Evolutionary conservation across 2,329 filamentous ascomycete genomes (phyloP).

Genomic region (Aureobasidium pullulans): DNA sequence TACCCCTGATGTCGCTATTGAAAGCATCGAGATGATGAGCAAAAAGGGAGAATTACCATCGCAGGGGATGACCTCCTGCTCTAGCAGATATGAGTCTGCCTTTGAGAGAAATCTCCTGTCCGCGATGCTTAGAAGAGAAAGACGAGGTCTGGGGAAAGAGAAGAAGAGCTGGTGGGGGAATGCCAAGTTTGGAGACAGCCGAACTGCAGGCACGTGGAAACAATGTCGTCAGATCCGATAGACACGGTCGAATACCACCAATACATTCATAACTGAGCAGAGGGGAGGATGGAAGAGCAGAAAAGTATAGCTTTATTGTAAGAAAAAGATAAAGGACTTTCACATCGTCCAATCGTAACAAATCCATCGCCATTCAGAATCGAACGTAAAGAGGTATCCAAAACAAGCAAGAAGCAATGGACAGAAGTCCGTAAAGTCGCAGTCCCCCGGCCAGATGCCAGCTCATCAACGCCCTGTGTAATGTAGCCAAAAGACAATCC

Average conservation of each 20-base stretch:
- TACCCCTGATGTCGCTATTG: slow-evolving; percentile 1
- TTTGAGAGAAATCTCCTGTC: neutral
- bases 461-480: slow-evolving; percentile 1
- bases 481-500: neutral
- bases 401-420: neutral
- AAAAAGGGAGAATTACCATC: neutral
- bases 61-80: slow-evolving; percentile 1
- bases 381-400: slow-evolving; percentile 3
- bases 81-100: neutral
- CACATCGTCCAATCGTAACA: neutral
- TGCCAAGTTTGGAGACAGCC: neutral
- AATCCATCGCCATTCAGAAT: neutral
- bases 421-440: neutral
- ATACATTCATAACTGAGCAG: neutral
- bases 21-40: neutral
- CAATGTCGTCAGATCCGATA: neutral
- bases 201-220: neutral
- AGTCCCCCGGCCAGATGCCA: neutral
- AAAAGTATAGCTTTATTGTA: neutral
- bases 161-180: neutral
- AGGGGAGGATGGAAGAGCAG: neutral
- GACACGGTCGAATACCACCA: neutral
- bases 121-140: neutral
- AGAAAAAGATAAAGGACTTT: neutral
- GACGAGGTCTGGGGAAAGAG: neutral